These are phyloP conservation scores for Aspergillus calidoustus DNA, from an alignment of 2,329 filamentous ascomycete species.

Conservation along the genomic window DNA sequence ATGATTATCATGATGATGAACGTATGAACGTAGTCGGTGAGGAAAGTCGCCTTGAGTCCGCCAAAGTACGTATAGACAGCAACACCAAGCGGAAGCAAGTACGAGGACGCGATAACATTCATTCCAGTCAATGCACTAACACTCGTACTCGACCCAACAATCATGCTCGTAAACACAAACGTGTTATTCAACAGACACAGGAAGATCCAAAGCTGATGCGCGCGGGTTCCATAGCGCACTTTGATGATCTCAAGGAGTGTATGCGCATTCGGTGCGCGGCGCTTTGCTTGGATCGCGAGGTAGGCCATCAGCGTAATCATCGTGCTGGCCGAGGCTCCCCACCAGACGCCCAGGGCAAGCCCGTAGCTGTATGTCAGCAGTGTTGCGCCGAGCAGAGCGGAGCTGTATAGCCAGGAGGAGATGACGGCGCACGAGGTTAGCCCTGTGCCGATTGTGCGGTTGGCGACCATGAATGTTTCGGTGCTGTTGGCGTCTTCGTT, in stretches of 20 bases:
- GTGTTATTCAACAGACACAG: conserved; percentile 8
- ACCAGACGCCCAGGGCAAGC: conserved; percentile 5
- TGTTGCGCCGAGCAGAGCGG: conserved; percentile 2
- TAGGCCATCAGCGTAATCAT: conserved; percentile 8
- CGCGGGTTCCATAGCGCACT: conserved; percentile 1
- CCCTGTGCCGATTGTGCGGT: conserved; percentile 5
- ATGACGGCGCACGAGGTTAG: conserved; percentile 6
- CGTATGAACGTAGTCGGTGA: conserved; percentile 8
- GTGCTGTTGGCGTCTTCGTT: conserved; percentile 7
- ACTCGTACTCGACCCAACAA: conserved; percentile 3
- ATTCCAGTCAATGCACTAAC: conserved; percentile 9
- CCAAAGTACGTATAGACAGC: conserved; percentile 9
- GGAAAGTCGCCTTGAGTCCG: conserved; percentile 6
- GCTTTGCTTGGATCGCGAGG: conserved; percentile 3
- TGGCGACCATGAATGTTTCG: conserved; percentile 7
- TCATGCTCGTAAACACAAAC: conserved; percentile 7
- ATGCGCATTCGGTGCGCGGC: conserved; percentile 4
- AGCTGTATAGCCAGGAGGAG: conserved; percentile 10
- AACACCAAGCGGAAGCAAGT: conserved; percentile 7
- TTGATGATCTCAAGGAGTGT: conserved; percentile 4
- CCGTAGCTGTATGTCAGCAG: conserved; percentile 7
- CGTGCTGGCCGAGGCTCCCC: conserved; percentile 10
- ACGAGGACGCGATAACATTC: conserved; percentile 2
- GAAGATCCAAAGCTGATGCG: conserved; percentile 6
- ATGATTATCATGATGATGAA: conserved; percentile 11